Percentiles rank a stretch among this genome's conserved stretches.
Evolutionary conservation across 1,139 yeast species (phyloP).

Genomic region (Waltiozyma sp.): DNA sequence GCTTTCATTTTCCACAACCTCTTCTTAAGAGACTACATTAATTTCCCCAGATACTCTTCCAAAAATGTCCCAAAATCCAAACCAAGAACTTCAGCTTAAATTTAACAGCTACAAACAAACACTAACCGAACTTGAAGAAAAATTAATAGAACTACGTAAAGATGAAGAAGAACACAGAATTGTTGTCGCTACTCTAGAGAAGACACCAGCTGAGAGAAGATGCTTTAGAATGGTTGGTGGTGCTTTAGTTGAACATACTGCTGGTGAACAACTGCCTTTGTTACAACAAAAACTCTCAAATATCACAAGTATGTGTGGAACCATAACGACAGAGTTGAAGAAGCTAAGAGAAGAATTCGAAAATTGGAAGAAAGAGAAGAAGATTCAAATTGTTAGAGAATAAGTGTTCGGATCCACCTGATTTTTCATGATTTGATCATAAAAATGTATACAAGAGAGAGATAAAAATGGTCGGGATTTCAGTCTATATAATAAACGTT

Average conservation of each 20-base stretch:
- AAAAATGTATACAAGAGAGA: no score
- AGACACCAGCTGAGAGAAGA: constrained; percentile 47
- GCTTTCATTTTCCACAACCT: no score
- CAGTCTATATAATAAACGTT: no score
- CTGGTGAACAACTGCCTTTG: constrained; percentile 62
- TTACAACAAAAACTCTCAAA: constrained; percentile 47
- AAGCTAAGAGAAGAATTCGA: constrained; percentile 46
- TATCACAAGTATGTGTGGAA: constrained; percentile 31
- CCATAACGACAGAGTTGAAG: constrained; percentile 34
- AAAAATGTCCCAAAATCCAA: neutral
- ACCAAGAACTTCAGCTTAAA: constrained; percentile 12
- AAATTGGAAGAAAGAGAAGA: constrained; percentile 55
- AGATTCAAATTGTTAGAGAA: constrained; percentile 49
- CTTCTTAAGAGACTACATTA: no score
- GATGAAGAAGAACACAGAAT: constrained; percentile 42
- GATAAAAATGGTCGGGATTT: no score
- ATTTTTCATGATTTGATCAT: no score
- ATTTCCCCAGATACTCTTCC: neutral
- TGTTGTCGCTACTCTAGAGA: constrained; percentile 44
- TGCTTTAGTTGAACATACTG: constrained; percentile 74
- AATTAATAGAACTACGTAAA: constrained; percentile 38
- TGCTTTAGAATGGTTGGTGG: constrained; percentile 95
- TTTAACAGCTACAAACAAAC: constrained; percentile 48
- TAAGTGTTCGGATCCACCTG: no score
- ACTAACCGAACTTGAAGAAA: constrained; percentile 45